Base-by-base conservation (phyloP, 306 rosid genomes). In the Sophora flavescens region DNA sequence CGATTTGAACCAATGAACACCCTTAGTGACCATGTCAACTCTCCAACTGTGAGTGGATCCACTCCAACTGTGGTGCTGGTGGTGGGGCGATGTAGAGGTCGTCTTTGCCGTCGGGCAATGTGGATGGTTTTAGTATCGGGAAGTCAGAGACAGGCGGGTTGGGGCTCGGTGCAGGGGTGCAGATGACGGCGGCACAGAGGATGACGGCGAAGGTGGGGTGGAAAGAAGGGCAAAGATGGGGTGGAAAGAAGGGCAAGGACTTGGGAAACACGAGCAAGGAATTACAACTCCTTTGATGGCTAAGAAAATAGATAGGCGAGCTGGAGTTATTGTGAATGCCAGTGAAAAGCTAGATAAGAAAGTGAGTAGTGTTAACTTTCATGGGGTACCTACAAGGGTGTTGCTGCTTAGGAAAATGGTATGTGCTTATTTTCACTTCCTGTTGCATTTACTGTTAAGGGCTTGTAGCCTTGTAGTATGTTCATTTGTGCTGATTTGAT, bases 181-280 rank as follows among this genome's bases (percentile, higher is more conserved):
- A 95, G 73, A 95, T 95, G 99, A 95, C 97, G 1, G 99, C n/a
- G n/a, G n/a, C 97, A 14, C 99, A 95, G 65, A 89, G 97, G 70
- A 95, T 95, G 99, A 95, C 92, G 99, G 99, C 97, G 3, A 95
- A 92, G n/a, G n/a, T n/a, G n/a, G n/a, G n/a, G n/a, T n/a, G n/a
- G n/a, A n/a, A n/a, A n/a, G n/a, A n/a, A n/a, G n/a, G n/a, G n/a
- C n/a, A n/a, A n/a, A n/a, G 88, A 95, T 95, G 99, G 99, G 99
- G 70, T 95, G 99, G 99, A 95, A 95, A 73, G 84, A 92, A 63
- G 99, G 99, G 47, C 99, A 95, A 72, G 99, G 99, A 60, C 93
- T 95, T 32, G 99, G 99, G 73, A 95, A 86, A 70, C 99, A 88
- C 73, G 97, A 95, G 81, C 99, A 95, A 79, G 99, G 99, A 70